Percentiles rank a stretch among this genome's conserved stretches.
phyloP scores from a whole-genome alignment of 345 rosid species.

The Schrenkiella parvula region DNA sequence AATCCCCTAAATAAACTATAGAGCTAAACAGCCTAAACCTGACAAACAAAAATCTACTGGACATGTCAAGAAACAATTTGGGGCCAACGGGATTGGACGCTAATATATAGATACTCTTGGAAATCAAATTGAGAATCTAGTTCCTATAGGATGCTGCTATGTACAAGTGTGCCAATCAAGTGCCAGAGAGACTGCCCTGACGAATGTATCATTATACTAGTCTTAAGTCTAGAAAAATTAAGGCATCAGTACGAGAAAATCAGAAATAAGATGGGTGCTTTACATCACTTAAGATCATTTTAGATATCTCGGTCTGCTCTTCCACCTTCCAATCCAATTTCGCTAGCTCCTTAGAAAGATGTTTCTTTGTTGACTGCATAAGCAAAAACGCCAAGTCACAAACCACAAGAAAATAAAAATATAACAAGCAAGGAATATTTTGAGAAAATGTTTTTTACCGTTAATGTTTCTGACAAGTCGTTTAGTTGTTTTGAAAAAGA shows the following conservation, averaged over 20 bases:
- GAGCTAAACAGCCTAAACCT: neutral
- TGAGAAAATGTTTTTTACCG: slow-evolving; percentile 34
- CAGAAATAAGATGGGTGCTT: neutral
- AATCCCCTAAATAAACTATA: neutral
- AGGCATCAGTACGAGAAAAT: slow-evolving; percentile 1
- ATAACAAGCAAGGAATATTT: neutral
- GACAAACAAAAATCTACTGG: neutral
- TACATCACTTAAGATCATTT: slow-evolving; percentile 63
- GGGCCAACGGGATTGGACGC: neutral
- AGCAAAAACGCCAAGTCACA: slow-evolving; percentile 11
- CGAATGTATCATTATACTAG: neutral
- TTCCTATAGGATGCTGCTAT: neutral
- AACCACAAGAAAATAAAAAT: neutral
- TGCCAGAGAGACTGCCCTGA: neutral
- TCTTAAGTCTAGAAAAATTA: neutral
- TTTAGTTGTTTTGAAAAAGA: slow-evolving; percentile 78
- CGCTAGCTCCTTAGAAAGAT: slow-evolving; percentile 70
- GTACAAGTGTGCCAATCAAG: neutral
- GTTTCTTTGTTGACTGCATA: slow-evolving; percentile 76
- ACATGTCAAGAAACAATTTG: neutral
- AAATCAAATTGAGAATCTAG: neutral
- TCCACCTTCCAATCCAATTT: slow-evolving; percentile 83
- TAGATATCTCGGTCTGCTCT: slow-evolving; percentile 70
- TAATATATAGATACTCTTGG: neutral
- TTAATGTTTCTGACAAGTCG: slow-evolving; percentile 65